phyloP scores from a whole-genome alignment of 306 rosid genomes.

The Mimosa bimucronata region DNA sequence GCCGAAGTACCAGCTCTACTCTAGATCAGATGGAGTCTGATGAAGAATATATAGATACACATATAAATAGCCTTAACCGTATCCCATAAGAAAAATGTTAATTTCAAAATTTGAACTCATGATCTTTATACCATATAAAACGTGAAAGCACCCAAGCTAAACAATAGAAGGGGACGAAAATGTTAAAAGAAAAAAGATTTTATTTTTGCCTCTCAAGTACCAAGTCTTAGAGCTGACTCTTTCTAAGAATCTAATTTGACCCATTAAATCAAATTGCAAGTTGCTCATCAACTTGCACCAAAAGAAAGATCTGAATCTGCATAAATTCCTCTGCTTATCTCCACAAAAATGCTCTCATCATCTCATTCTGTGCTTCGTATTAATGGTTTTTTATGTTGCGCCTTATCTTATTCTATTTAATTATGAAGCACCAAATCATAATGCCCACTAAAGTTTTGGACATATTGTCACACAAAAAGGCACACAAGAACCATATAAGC shows the following conservation, averaged over 20 bases:
- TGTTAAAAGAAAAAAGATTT: slow-evolving; percentile 20
- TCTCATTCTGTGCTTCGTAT: slow-evolving; percentile 39
- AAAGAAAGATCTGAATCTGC: slow-evolving; percentile 47
- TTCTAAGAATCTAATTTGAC: slow-evolving; percentile 43
- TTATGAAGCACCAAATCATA: slow-evolving; percentile 42
- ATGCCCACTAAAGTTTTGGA: slow-evolving; percentile 46
- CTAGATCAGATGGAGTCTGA: too few relatives aligned
- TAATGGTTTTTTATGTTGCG: slow-evolving; percentile 34
- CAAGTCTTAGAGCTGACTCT: slow-evolving; percentile 56
- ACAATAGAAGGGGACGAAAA: slow-evolving; percentile 6
- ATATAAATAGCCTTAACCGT: too few relatives aligned
- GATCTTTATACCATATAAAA: too few relatives aligned
- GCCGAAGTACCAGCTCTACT: too few relatives aligned
- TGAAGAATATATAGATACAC: too few relatives aligned
- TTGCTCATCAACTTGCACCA: slow-evolving; percentile 54
- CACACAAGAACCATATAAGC: slow-evolving; percentile 20
- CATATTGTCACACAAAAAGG: slow-evolving; percentile 34
- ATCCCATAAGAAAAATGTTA: too few relatives aligned
- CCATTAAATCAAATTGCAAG: slow-evolving; percentile 54
- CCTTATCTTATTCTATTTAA: slow-evolving; percentile 45
- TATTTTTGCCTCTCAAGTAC: slow-evolving; percentile 34
- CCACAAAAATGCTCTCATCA: slow-evolving; percentile 34
- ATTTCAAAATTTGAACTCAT: too few relatives aligned
- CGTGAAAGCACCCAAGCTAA: slow-evolving; percentile 38
- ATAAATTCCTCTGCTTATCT: slow-evolving; percentile 51